These are phyloP conservation scores for Saccharomycopsis vini DNA, from an alignment of 805 yeast species.

Conservation along the genomic window DNA sequence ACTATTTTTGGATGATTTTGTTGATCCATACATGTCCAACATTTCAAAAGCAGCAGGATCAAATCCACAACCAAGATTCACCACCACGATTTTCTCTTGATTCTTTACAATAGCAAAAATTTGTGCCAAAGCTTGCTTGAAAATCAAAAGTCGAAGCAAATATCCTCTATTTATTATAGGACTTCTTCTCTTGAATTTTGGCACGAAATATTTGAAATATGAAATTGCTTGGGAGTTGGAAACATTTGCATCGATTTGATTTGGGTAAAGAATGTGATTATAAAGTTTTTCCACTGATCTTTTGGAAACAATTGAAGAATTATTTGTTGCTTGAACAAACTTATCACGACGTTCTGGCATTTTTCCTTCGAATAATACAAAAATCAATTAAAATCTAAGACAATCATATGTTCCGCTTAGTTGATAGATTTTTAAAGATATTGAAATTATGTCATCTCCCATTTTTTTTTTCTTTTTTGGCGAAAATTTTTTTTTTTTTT, in stretches of 20 bases:
- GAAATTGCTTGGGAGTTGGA: conserved; percentile 19
- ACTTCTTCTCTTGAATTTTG: conserved; percentile 56
- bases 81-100: conserved; percentile 32
- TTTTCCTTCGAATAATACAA: too few species aligned
- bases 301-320: conserved; percentile 75
- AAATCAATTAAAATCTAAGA: neutral
- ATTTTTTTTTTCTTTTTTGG: neutral
- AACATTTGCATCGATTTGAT: too few species aligned
- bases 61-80: conserved; percentile 77
- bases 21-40: too few species aligned
- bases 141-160: conserved; percentile 71
- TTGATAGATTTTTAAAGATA: too few species aligned
- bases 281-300: conserved; percentile 68
- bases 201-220: conserved; percentile 63
- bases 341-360: conserved; percentile 2
- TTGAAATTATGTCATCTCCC: too few species aligned
- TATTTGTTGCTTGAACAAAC: conserved; percentile 77
- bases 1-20: conserved; percentile 2
- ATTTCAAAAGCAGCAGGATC: conserved; percentile 52
- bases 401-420: too few species aligned
- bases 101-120: conserved; percentile 32
- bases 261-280: conserved; percentile 22
- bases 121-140: conserved; percentile 41
- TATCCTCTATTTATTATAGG: conserved; percentile 80
- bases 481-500: neutral